Base-by-base conservation (phyloP, 1,284 basidiomycete genomes). In the Microbotryum scabiosae region DNA sequence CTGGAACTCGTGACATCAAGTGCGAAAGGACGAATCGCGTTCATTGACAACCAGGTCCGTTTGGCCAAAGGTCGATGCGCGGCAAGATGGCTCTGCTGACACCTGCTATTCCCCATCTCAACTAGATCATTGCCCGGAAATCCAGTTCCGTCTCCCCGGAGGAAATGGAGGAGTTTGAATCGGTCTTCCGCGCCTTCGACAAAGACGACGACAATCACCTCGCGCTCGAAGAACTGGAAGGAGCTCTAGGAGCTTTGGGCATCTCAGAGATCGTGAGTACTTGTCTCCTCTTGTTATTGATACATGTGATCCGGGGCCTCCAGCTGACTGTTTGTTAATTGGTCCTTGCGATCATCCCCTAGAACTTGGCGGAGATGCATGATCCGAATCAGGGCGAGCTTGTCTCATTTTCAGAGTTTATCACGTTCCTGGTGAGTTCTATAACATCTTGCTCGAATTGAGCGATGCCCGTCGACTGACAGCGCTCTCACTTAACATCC, bases 101-200 rank as follows among this genome's bases (percentile, higher is more conserved):
- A 74, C 72, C 36, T 76, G 76, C 62, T 63, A 12, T 6, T 32
- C 8, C 23, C 14, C 51, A 53, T 28, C 49, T 50, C 1, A 9
- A 1, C 18, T 65, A 90, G 86, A 90, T 97, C 71, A 88, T 97
- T 1, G 93, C 93, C 7, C 81, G 88, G 51, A 89, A 90, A 65
- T 85, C 89, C 82, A 88, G 88, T 28, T 92, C 92, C 73, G 76
- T 97, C 65, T 96, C 93, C 0, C 92, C 96, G 0, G 92, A 91
- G 3, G 92, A 97, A 74, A 80, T 97, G 26, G 93, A 97, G 75
- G 93, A 97, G 73, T 97, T 97, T 69, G 93, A 97, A 75, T 85
- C 86, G 72, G 96, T 93, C 1, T 98, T 97, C 83, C 84, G 94
- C 60, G 93, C 97, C 77, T 98, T 98, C 73, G 93, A 97, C 76